phyloP scores from a whole-genome alignment of 495 filamentous ascomycete species.

The Cairneyella variabilis region DNA sequence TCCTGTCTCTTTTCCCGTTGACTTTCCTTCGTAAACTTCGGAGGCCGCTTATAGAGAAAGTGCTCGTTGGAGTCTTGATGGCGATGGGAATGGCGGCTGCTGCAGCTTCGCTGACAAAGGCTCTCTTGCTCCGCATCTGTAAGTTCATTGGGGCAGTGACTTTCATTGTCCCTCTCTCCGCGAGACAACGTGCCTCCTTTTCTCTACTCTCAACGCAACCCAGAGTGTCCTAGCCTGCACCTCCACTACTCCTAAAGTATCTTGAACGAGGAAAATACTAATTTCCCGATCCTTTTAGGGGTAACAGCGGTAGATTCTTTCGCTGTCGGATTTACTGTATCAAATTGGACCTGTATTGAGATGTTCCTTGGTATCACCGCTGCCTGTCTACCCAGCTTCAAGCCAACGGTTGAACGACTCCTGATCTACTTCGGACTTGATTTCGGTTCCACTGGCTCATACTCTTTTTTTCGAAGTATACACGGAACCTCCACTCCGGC shows the following conservation, averaged over 20 bases:
- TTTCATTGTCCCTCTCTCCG: no score
- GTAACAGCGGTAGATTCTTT: neutral
- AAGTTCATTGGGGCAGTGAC: no score
- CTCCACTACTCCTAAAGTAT: no score
- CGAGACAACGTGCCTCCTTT: no score
- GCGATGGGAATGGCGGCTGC: constrained; percentile 31
- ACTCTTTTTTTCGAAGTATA: no score
- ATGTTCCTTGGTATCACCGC: constrained; percentile 7
- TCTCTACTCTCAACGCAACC: no score
- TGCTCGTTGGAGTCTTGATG: constrained; percentile 30
- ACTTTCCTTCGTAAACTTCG: constrained; percentile 30
- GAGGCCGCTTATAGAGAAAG: constrained; percentile 29
- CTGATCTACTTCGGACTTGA: neutral
- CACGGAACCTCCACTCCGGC: no score
- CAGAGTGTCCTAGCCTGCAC: no score
- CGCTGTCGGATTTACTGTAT: neutral
- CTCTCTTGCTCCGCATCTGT: no score
- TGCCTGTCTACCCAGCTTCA: constrained; percentile 6
- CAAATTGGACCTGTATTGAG: constrained; percentile 6
- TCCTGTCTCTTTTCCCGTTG: constrained; percentile 30
- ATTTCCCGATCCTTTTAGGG: no score
- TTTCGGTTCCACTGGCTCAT: neutral
- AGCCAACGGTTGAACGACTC: neutral
- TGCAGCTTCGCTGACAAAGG: constrained; percentile 28
- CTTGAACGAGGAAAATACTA: no score